Evolutionary conservation across 768 basidiomycete genomes (phyloP), one percentile per base, ranked within the genome.

Genomic region (Mycena metata): DNA sequence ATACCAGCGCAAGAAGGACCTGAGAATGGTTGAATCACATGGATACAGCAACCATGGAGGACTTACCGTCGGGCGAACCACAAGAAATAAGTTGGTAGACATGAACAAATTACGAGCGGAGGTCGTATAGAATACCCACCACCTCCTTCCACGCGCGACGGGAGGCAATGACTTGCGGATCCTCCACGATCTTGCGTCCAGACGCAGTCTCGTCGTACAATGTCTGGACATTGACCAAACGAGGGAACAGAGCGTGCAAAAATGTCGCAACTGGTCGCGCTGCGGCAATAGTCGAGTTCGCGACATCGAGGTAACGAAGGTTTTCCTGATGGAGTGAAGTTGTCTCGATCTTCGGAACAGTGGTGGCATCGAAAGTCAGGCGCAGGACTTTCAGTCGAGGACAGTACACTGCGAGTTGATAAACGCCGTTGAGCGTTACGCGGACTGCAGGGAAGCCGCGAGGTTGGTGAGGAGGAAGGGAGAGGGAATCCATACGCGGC

Each of bases 341-440:
- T 5, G 17, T 17, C 17, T 41, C 43, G 21, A 47, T 35, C 26
- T 64, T 39, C 1, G 62, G 51, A 16, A 47, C 45, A 26, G 47
- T 17, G 16, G 43, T 64, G 16, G 62, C 62, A 13, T 64, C 62
- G 52, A 64, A 64, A 1, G 54, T 33, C 9, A 56, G 45, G 7
- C 19, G 1, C 8, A 64, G 62, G 1, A 5, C 2, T 15, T 11
- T 12, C 33, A 64, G 43, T 33, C 5, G 30, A 5, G 62, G 43
- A 23, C 52, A 64, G 23, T 55, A 13, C 24, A 35, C 24, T 2
- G 62, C 50, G 10, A 64, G 39, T 13, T 30, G 35, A 26, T 30
- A 52, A 5, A 62, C 8, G 9, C 47, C 60, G 16, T 52, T 26
- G 24, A 62, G 60, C 0, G 60, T 62, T 5, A 62, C 50, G 0